These are phyloP conservation scores for Rhynchosporium agropyri DNA, from an alignment of 2,329 filamentous ascomycete species.

Conservation along the genomic window DNA sequence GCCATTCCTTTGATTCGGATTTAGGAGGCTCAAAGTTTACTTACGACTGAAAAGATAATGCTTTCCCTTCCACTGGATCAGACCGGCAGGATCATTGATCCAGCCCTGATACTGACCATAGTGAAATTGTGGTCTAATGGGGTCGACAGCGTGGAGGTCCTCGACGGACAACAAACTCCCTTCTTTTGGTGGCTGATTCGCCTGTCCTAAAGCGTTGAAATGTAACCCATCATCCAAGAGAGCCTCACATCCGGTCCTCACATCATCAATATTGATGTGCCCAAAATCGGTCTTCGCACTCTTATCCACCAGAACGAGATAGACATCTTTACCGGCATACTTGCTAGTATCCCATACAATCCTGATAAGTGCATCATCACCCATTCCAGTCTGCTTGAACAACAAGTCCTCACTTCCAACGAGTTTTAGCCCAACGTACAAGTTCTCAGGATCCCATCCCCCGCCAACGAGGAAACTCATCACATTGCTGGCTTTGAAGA, in stretches of 20 bases:
- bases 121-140: constrained; percentile 54
- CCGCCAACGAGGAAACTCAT: constrained; percentile 42
- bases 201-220: constrained; percentile 41
- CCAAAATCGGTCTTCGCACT: constrained; percentile 28
- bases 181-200: constrained; percentile 35
- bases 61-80: constrained; percentile 55
- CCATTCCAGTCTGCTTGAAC: constrained; percentile 40
- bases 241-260: constrained; percentile 39
- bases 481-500: constrained; percentile 39
- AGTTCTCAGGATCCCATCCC: constrained; percentile 40
- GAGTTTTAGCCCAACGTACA: constrained; percentile 40
- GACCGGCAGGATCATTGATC: constrained; percentile 66
- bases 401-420: constrained; percentile 36
- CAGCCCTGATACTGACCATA: constrained; percentile 55
- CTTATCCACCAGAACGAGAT: constrained; percentile 35
- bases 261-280: constrained; percentile 43
- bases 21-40: neutral
- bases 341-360: constrained; percentile 42
- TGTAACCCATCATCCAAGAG: constrained; percentile 36
- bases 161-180: neutral
- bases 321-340: constrained; percentile 36
- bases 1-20: neutral
- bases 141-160: constrained; percentile 36
- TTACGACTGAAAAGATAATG: constrained; percentile 64
- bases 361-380: constrained; percentile 42